Conservation (phyloP, 2,329 filamentous ascomycete species). For the Epichloe brachyelytri region DNA sequence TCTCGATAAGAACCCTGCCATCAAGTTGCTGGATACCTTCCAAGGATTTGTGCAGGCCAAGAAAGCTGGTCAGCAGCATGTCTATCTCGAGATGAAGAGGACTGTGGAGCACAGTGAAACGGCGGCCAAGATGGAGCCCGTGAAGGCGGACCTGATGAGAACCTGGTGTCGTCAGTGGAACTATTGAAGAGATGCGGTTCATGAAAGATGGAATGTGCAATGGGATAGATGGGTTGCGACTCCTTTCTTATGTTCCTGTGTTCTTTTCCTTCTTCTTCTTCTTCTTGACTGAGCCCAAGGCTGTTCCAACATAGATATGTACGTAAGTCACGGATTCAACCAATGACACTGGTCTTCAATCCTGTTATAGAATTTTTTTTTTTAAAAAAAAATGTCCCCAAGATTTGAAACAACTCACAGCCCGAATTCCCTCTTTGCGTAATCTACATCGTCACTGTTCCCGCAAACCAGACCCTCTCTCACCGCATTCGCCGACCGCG, state of each 20-base stretch:
- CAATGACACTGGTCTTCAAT: too few relatives aligned
- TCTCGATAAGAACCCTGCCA: constrained; percentile 31
- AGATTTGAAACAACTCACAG: background rate
- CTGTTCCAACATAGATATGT: background rate
- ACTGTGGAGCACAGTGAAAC: constrained; percentile 28
- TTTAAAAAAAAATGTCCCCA: too few relatives aligned
- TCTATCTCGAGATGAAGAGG: constrained; percentile 26
- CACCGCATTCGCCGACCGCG: constrained; percentile 29
- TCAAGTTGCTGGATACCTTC: constrained; percentile 41
- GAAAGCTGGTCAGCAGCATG: constrained; percentile 9
- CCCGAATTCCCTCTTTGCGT: constrained; percentile 10
- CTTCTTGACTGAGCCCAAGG: too few relatives aligned
- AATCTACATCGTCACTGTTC: constrained; percentile 33
- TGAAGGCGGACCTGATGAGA: constrained; percentile 31
- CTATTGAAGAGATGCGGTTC: constrained; percentile 8
- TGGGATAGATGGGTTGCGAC: too few relatives aligned
- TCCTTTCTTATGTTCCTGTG: background rate
- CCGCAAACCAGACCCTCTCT: constrained; percentile 40
- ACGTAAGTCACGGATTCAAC: too few relatives aligned
- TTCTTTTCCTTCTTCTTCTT: background rate
- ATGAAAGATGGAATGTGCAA: background rate
- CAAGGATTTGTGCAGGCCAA: constrained; percentile 9
- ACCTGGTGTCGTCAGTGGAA: constrained; percentile 37
- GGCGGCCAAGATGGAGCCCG: constrained; percentile 25
- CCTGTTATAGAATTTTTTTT: too few relatives aligned